These are phyloP conservation scores for Rhizopogon vesiculosus DNA, from an alignment of 768 basidiomycete genomes.

Conservation along the genomic window DNA sequence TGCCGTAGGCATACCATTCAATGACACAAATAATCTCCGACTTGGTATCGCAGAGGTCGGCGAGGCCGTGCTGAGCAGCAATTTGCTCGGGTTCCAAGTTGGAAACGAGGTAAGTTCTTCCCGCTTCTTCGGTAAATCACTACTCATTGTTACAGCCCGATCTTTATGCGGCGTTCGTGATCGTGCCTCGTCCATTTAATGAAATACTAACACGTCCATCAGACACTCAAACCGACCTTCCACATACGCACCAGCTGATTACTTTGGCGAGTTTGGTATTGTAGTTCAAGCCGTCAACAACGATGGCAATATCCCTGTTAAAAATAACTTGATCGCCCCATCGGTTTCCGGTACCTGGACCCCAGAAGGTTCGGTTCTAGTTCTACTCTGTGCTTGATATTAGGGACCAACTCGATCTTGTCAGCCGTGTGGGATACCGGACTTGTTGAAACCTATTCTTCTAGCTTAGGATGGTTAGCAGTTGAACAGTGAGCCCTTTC, in stretches of 20 bases:
- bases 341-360: slow-evolving; percentile 28
- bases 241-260: slow-evolving; percentile 23
- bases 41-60: slow-evolving; percentile 35
- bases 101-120: slow-evolving; percentile 46
- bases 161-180: slow-evolving; percentile 33
- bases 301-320: slow-evolving; percentile 14
- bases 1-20: slow-evolving; percentile 12
- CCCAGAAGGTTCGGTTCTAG: slow-evolving; percentile 11
- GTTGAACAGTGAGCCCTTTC: slow-evolving; percentile 32
- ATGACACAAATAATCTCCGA: slow-evolving; percentile 16
- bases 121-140: slow-evolving; percentile 31
- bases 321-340: slow-evolving; percentile 27
- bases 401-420: neutral
- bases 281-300: slow-evolving; percentile 18
- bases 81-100: slow-evolving; percentile 42
- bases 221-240: slow-evolving; percentile 26
- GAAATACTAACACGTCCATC: neutral
- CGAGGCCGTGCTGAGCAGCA: slow-evolving; percentile 35
- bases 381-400: neutral
- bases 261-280: slow-evolving; percentile 26
- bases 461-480: slow-evolving; percentile 31
- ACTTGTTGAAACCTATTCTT: slow-evolving; percentile 19
- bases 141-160: slow-evolving; percentile 33
- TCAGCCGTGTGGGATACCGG: slow-evolving; percentile 27
- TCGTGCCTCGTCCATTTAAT: neutral